Conservation (phyloP, 495 filamentous ascomycete genomes). For the Daldinia caldariorum region DNA sequence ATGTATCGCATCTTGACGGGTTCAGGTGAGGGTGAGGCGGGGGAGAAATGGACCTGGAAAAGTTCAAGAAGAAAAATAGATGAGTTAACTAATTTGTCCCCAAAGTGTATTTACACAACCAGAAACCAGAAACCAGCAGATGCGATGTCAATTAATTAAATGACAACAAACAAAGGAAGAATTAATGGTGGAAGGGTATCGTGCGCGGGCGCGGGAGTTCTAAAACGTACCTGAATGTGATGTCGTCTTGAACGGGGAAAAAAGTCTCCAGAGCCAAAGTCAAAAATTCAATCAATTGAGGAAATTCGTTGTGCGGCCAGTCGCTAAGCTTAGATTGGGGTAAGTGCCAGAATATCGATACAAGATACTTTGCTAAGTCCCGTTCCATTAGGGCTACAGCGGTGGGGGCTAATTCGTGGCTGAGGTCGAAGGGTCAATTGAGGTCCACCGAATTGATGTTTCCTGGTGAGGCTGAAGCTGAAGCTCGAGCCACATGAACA, state of each 20-base stretch:
- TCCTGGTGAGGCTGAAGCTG: conserved; percentile 29
- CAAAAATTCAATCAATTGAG: conserved; percentile 47
- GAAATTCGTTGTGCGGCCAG: conserved; percentile 49
- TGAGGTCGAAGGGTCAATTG: neutral
- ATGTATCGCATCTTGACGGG: conserved; percentile 94
- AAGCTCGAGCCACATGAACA: conserved; percentile 36
- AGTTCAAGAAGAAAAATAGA: conserved; percentile 3
- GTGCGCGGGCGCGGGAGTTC: conserved; percentile 15
- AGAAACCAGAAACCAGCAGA: conserved; percentile 1
- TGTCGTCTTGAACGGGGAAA: conserved; percentile 37
- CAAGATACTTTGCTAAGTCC: conserved; percentile 32
- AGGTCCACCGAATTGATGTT: conserved; percentile 14
- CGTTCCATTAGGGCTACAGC: conserved; percentile 33
- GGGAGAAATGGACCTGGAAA: conserved; percentile 42
- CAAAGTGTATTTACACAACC: conserved; percentile 7
- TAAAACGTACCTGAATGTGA: conserved; percentile 49
- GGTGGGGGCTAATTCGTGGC: neutral
- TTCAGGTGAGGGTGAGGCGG: conserved; percentile 48
- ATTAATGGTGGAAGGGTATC: neutral
- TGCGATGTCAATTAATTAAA: conserved; percentile 4
- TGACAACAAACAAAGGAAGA: neutral
- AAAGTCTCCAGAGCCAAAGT: conserved; percentile 43
- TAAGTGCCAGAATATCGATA: conserved; percentile 6
- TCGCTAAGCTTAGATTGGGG: conserved; percentile 47
- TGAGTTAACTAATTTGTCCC: conserved; percentile 23